phyloP scores from a whole-genome alignment of 1,284 basidiomycete species.

The Chondrostereum purpureum region DNA sequence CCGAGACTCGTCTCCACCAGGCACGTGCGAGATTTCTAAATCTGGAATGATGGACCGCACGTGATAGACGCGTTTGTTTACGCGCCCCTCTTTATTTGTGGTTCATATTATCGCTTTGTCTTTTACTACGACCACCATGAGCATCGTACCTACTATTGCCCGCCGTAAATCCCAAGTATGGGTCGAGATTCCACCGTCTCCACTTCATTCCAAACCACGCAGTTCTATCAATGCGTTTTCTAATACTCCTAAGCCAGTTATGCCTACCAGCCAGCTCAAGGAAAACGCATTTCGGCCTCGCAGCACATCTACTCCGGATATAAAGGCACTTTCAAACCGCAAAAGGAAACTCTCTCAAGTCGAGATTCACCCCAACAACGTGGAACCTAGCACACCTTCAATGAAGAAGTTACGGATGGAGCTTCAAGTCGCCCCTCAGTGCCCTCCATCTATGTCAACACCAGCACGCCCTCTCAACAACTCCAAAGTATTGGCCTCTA shows the following conservation, averaged over 20 bases:
- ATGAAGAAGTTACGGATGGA: neutral
- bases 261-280: constrained; percentile 32
- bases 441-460: too few relatives aligned
- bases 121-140: constrained; percentile 7
- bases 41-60: too few relatives aligned
- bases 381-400: constrained; percentile 2
- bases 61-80: constrained; percentile 5
- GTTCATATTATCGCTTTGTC: neutral
- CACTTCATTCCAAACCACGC: constrained; percentile 28
- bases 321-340: too few relatives aligned
- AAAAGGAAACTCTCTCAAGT: constrained; percentile 11
- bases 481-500: neutral
- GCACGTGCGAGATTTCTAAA: too few relatives aligned
- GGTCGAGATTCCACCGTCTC: constrained; percentile 52
- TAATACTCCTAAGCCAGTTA: constrained; percentile 24
- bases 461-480: neutral
- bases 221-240: too few relatives aligned
- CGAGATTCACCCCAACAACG: constrained; percentile 5
- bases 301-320: too few relatives aligned
- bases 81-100: constrained; percentile 2
- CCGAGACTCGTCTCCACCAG: too few relatives aligned
- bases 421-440: neutral
- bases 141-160: constrained; percentile 8
- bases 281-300: too few relatives aligned
- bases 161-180: constrained; percentile 41